Evolutionary conservation across 1,284 basidiomycete species (phyloP).

Genomic region (Naganishia sp.): DNA sequence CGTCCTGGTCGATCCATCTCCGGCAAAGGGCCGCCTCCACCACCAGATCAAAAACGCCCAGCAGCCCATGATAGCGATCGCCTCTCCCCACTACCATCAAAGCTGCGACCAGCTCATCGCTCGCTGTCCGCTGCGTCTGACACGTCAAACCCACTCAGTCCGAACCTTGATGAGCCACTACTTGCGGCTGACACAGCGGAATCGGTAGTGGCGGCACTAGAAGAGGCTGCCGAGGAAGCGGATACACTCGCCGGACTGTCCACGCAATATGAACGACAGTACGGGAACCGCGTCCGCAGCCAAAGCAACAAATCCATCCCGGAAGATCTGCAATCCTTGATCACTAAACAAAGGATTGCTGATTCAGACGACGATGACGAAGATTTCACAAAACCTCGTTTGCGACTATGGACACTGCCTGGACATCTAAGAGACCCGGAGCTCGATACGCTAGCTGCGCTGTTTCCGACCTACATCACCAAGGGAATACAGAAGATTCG

Average conservation of each 20-base stretch:
- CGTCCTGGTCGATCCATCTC: conserved; percentile 32
- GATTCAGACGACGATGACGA: conserved; percentile 35
- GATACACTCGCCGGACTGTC: conserved; percentile 1
- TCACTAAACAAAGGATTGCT: background rate
- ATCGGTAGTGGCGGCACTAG: conserved; percentile 27
- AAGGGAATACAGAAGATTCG: conserved; percentile 36
- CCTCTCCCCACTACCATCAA: background rate
- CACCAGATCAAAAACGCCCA: conserved; percentile 30
- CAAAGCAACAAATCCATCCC: conserved; percentile 13
- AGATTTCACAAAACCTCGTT: conserved; percentile 45
- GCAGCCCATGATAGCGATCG: background rate
- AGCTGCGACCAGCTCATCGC: background rate
- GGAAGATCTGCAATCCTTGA: conserved; percentile 13
- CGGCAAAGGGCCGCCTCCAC: conserved; percentile 41
- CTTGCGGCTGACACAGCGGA: conserved; percentile 20
- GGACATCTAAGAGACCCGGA: conserved; percentile 47
- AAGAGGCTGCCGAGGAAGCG: conserved; percentile 32
- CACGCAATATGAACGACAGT: conserved; percentile 10
- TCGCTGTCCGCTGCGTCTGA: conserved; percentile 17
- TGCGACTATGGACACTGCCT: conserved; percentile 49
- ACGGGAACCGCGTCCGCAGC: conserved; percentile 1
- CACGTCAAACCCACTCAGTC: conserved; percentile 31
- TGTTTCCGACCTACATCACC: conserved; percentile 41
- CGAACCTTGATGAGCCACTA: conserved; percentile 25
- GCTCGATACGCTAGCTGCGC: conserved; percentile 38